Evolutionary conservation across 1,284 basidiomycete genomes (phyloP), one percentile per base, ranked within the genome.

Genomic region (Xerocomus amazonicus): DNA sequence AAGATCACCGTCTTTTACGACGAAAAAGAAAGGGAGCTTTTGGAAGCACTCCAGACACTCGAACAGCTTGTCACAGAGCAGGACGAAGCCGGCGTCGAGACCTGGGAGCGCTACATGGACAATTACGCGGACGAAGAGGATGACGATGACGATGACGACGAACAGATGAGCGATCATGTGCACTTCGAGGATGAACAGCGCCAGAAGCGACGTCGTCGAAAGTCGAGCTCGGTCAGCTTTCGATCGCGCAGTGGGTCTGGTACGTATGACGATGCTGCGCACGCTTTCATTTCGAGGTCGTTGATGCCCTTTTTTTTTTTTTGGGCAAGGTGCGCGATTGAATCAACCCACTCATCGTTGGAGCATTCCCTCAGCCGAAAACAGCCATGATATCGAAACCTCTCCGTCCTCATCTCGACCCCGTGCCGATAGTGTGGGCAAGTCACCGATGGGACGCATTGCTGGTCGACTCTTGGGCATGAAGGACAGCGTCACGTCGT

Each of bases 1-100:
- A 98, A 96, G 76, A 87, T 98, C 19, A 74, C 76, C 29, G 55
- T 74, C 1, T 98, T 98, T 67, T 98, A 97, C 69, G 78, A 80
- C 50, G 62, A 72, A 7, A 91, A 94, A 67, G 84, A 89, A 60
- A 79, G 75, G 35, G 89, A 94, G 51, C 67, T 95, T 1, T 61
- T 81, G 12, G 75, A 77, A 3, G 84, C 89, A 28, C 72, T 90
- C 6, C 71, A 73, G 1, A 73, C 79, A 16, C 66, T 96, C 36
- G 83, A 89, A 58, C 77, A 77, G n/a, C 79, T 87, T 35, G 74
- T 93, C 6, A 63, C 71, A 26, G 69, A 75, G 55, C 80, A 87
- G 60, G 90, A 93, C 56, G 80, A 83, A 47, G 70, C 76, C 3
- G 88, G 86, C 0, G 65, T 84, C 19, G 76, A 76, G 9, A 73